Base-by-base conservation (phyloP, 2,329 filamentous ascomycete species). In the Moelleriella libera region DNA sequence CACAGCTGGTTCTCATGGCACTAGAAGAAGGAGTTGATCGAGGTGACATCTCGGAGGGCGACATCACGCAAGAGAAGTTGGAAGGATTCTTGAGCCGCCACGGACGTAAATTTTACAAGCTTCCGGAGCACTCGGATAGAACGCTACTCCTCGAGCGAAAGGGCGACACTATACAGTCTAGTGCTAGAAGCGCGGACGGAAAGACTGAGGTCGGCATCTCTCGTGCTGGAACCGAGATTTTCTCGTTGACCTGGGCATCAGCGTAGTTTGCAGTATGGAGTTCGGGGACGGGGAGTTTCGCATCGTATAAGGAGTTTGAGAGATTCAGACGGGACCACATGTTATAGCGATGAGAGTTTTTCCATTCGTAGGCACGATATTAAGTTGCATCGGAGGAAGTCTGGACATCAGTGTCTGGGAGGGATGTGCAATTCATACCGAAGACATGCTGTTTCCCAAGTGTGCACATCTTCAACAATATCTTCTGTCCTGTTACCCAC, bases 11-110 rank as follows among this genome's bases (percentile, higher is more conserved):
- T 44, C 65, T 88, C 29, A 57, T 68, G 34, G 74, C 70, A 1
- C 65, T 88, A 41, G 76, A 84, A 61, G 74, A 78, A 54, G 83
- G 73, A 5, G 67, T 83, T 4, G 67, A 68, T 51, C 67, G 71
- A 9, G 74, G 72, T 2, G 68, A 74, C 37, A 68, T 81, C 43
- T 58, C 59, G 6, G 70, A 73, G 48, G 63, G 60, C 0, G 69
- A 75, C n/a, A 64, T 81, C 7, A 77, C 75, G 5, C 67, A 72
- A 51, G 74, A 76, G 52, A 66, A 66, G 46, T 63, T 82, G 1
- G 69, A 69, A 49, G 68, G 67, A 2, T 82, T 82, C 61, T 60
- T 81, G 31, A 71, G 74, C 57, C 56, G 58, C 2, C 70, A 67
- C 48, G 77, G 75, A 5, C 67, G 76, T 42, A 60, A 57, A 5